These are phyloP conservation scores for Sordaria brevicollis DNA, from an alignment of 495 filamentous ascomycete species.

Conservation along the genomic window DNA sequence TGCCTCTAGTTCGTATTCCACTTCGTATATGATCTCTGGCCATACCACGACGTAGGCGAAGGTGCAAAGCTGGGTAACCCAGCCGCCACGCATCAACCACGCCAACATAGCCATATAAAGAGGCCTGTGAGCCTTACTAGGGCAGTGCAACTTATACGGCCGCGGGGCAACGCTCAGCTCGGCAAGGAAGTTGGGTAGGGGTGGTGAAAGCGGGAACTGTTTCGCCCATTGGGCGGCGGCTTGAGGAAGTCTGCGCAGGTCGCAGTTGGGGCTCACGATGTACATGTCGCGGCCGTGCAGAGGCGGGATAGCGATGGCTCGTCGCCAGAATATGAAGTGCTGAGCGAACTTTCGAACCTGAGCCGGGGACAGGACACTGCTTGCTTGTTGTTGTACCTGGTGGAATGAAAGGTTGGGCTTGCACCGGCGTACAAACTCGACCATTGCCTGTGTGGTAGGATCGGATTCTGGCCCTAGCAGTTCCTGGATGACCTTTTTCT, in stretches of 20 bases:
- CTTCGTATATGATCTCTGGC: conserved; percentile 50
- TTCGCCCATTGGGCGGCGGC: conserved; percentile 62
- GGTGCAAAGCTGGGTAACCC: conserved; percentile 83
- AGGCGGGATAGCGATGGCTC: conserved; percentile 83
- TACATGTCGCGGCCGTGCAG: conserved; percentile 87
- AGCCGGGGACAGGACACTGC: conserved; percentile 58
- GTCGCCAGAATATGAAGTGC: conserved; percentile 91
- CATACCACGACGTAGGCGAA: conserved; percentile 72
- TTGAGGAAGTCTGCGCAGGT: conserved; percentile 60
- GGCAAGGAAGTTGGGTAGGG: conserved; percentile 74
- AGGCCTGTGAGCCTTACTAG: conserved; percentile 77
- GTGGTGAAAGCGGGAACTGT: conserved; percentile 69
- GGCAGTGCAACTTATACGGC: conserved; percentile 70
- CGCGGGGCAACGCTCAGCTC: conserved; percentile 65
- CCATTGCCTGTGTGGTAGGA: conserved; percentile 56
- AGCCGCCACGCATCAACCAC: conserved; percentile 84
- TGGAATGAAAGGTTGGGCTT: conserved; percentile 79
- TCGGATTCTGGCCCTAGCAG: conserved; percentile 51
- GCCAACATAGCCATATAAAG: conserved; percentile 83
- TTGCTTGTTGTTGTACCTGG: conserved; percentile 56
- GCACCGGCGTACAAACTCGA: conserved; percentile 72
- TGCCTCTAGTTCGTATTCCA: conserved; percentile 45
- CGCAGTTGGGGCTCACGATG: conserved; percentile 84
- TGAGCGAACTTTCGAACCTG: conserved; percentile 78
- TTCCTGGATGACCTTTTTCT: conserved; percentile 71